Evolutionary conservation across 75 land plant genomes (phyloP), one percentile per base, ranked within the genome.

Genomic region (Pseudotsuga menziesii): DNA sequence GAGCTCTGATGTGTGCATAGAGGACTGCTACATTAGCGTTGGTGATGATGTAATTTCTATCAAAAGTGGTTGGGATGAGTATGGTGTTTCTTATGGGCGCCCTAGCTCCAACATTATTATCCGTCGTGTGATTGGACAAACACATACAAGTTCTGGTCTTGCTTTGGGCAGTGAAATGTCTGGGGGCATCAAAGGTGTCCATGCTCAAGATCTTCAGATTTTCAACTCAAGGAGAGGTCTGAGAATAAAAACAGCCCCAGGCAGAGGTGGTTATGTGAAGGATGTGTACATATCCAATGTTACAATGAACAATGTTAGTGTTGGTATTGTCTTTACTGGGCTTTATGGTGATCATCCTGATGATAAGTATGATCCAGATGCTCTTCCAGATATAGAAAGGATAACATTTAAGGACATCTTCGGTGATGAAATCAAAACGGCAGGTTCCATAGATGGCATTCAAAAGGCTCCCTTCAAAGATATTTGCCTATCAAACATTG

Each of bases 31-130:
- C 77, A 87, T 93, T 57, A 83, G 85, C 61, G 81, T 80, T 35
- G 96, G 96, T 5, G 91, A 93, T 78, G 96, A 93, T 75, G 64
- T 89, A 41, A 81, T 93, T 58, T 60, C 93, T 36, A 83, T 93
- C 56, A 93, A 93, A 77, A 93, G 96, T 78, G 96, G 96, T 15
- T 91, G 93, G 96, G 96, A 92, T 76, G 90, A 95, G 76, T 93
- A 91, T 78, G 98, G 98, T n/a, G 91, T 88, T 52, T 59, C 98
- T 20, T 95, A 77, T 69, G 88, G 78, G 41, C 83, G 78, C 26
- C 93, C 98, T 22, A 93, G 93, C 79, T 80, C 83, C 32, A 85
- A 91, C 82, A 91, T 95, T 12, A 77, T 72, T 29, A 91, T 95
- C 76, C 78, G 82, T 15, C 73, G 86, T 14, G 78, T 91, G 6